A percentile compares a stretch with the other conserved stretches of the same genome.
Conservation (phyloP, 2,329 filamentous ascomycete species). For the Gliomastix tumulicola region DNA sequence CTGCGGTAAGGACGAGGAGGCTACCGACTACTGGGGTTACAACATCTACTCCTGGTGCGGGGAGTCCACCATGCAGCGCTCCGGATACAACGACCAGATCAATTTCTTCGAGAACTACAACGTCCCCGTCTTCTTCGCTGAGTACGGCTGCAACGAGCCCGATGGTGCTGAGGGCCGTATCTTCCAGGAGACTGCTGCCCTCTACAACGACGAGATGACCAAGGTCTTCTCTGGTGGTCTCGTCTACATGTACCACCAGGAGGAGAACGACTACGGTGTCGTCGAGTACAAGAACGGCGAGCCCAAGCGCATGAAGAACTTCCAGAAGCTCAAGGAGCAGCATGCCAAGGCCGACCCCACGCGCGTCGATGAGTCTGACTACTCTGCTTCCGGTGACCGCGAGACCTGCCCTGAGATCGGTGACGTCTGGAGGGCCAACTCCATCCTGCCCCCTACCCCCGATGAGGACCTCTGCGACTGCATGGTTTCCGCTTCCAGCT, state of each 20-base stretch:
- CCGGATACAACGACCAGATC: slow-evolving; percentile 77
- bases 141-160: slow-evolving; percentile 87
- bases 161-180: slow-evolving; percentile 57
- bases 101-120: slow-evolving; percentile 84
- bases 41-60: slow-evolving; percentile 99
- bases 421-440: slow-evolving; percentile 56
- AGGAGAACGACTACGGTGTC: slow-evolving; percentile 82
- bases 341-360: slow-evolving; percentile 62
- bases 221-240: slow-evolving; percentile 90
- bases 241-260: slow-evolving; percentile 98
- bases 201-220: slow-evolving; percentile 79
- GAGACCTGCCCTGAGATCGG: slow-evolving; percentile 58
- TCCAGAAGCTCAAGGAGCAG: slow-evolving; percentile 62
- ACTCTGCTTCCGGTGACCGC: slow-evolving; percentile 42
- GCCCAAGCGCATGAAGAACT: slow-evolving; percentile 67
- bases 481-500: slow-evolving; percentile 71
- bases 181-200: slow-evolving; percentile 77
- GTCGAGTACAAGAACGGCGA: slow-evolving; percentile 52
- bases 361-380: slow-evolving; percentile 57
- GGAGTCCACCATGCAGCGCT: slow-evolving; percentile 65
- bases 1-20: slow-evolving; percentile 58
- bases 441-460: slow-evolving; percentile 72
- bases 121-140: slow-evolving; percentile 95
- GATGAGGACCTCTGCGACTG: slow-evolving; percentile 76
- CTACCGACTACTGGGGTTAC: slow-evolving; percentile 98